Base-by-base conservation (phyloP, 129 eudicot species). In the Lactuca saligna region DNA sequence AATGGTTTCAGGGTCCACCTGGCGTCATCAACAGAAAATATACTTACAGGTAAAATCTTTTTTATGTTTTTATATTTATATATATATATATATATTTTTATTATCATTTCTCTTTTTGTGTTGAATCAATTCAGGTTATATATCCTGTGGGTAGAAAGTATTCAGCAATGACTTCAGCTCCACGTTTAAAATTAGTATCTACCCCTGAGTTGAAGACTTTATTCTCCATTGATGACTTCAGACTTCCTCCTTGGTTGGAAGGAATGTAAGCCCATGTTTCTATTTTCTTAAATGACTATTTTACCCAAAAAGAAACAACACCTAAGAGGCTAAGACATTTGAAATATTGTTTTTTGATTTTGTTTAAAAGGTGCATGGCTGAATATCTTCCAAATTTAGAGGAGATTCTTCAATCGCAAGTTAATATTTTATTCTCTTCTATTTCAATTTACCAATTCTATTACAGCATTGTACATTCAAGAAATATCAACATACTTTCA, bases 351-450 rank as follows among this genome's bases (percentile, higher is more conserved):
- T 57, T 55, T 78, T 72, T 14, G 16, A 17, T 51, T 65, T 38
- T n/a, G 60, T 35, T 32, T 57, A 15, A 44, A 44, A 93, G 98
- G 98, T 93, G 98, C 84, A 84, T 87, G 96, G 98, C 98, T 69
- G 98, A 89, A 76, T 93, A 93, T 83, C 98, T 93, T 75, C 95
- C 90, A 14, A 80, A 60, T 77, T 69, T 93, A 72, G 98, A 93
- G 73, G 92, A 87, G 62, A 74, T 81, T 79, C 85, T 93, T 66
- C 77, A 80, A 50, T 68, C 83, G 31, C 91, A 93, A 95, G 98
- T 89, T 41, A 60, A 66, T 63, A 56, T 8, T 61, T 25, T 31
- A 16, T 15, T 6, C 6, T 31, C 33, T 49, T 16, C 29, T 7
- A 58, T 78, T 38, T 1, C 44, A 20, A 20, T 20, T 20, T 20